A percentile compares a stretch with the other conserved stretches of the same genome.
phyloP scores from a whole-genome alignment of 2,329 filamentous ascomycete genomes.

The Metarhizium guizhouense region DNA sequence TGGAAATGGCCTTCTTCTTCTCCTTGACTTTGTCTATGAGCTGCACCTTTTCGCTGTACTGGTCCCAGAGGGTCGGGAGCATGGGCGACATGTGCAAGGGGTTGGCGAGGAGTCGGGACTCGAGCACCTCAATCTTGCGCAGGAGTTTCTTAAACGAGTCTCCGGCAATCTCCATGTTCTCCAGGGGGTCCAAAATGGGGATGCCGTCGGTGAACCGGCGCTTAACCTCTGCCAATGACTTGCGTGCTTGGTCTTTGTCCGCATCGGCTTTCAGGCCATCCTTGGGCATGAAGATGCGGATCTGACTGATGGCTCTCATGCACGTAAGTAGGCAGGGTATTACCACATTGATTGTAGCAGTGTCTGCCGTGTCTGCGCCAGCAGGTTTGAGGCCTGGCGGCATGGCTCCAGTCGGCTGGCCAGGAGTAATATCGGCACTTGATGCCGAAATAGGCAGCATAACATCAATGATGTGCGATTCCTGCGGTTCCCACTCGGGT shows the following conservation, averaged over 20 bases:
- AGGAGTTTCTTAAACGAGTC: slow-evolving; percentile 90
- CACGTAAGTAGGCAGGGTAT: slow-evolving; percentile 82
- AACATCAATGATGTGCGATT: slow-evolving; percentile 77
- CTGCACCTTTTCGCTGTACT: slow-evolving; percentile 74
- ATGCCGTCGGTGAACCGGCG: slow-evolving; percentile 88
- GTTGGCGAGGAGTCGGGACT: slow-evolving; percentile 80
- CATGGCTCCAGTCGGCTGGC: slow-evolving; percentile 33
- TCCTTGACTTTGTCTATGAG: slow-evolving; percentile 73
- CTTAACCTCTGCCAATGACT: slow-evolving; percentile 68
- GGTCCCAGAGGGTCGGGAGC: slow-evolving; percentile 74
- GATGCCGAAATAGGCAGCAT: slow-evolving; percentile 53
- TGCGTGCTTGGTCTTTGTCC: slow-evolving; percentile 59
- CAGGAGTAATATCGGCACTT: slow-evolving; percentile 34
- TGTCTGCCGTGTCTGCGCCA: slow-evolving; percentile 18
- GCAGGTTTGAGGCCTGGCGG: slow-evolving; percentile 48
- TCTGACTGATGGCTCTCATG: slow-evolving; percentile 73
- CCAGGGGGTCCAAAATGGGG: slow-evolving; percentile 81
- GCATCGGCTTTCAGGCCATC: slow-evolving; percentile 56
- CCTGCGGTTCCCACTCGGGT: slow-evolving; percentile 62
- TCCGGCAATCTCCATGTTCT: slow-evolving; percentile 92
- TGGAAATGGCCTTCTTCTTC: slow-evolving; percentile 77
- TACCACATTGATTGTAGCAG: slow-evolving; percentile 20
- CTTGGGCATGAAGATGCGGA: slow-evolving; percentile 74
- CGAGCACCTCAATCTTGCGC: slow-evolving; percentile 92
- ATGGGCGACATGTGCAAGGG: slow-evolving; percentile 86